Evolutionary conservation across 2,329 filamentous ascomycete genomes (phyloP).

Genomic region (Canariomyces notabilis): DNA sequence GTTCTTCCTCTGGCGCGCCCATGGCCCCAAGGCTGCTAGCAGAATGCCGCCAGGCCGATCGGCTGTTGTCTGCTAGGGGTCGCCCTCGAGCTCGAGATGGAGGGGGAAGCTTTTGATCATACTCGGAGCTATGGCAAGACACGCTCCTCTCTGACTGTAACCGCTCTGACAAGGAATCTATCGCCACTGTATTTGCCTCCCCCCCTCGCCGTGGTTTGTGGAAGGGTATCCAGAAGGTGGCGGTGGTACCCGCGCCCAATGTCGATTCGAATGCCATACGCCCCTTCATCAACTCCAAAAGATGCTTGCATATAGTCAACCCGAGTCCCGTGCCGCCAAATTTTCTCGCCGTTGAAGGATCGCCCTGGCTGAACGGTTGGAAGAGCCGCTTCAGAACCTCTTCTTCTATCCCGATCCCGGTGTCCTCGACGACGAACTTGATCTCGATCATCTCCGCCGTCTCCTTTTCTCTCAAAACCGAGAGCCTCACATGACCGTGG

Average conservation of each 20-base stretch:
- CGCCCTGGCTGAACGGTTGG: constrained; percentile 76
- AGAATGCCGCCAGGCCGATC: constrained; percentile 30
- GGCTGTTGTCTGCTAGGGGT: constrained; percentile 25
- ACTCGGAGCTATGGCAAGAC: constrained; percentile 64
- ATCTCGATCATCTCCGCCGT: constrained; percentile 60
- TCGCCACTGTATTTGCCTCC: constrained; percentile 50
- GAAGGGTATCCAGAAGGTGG: constrained; percentile 72
- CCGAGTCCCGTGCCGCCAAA: constrained; percentile 77
- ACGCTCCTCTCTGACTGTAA: constrained; percentile 59
- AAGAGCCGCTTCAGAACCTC: constrained; percentile 69
- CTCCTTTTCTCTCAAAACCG: constrained; percentile 59
- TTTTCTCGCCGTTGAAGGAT: constrained; percentile 71
- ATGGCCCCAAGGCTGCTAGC: constrained; percentile 28
- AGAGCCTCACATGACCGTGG: constrained; percentile 62
- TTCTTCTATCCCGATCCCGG: constrained; percentile 76
- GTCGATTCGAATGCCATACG: constrained; percentile 65
- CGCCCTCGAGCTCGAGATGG: constrained; percentile 33
- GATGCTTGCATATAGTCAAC: constrained; percentile 74
- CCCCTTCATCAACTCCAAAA: constrained; percentile 74
- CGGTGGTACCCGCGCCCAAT: constrained; percentile 64
- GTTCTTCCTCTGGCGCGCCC: constrained; percentile 36
- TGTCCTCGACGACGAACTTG: constrained; percentile 69
- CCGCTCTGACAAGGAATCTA: constrained; percentile 62
- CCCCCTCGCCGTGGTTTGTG: constrained; percentile 56
- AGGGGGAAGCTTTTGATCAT: constrained; percentile 43